Conservation (phyloP, 345 rosid species). For the Fremontodendron californicum region DNA sequence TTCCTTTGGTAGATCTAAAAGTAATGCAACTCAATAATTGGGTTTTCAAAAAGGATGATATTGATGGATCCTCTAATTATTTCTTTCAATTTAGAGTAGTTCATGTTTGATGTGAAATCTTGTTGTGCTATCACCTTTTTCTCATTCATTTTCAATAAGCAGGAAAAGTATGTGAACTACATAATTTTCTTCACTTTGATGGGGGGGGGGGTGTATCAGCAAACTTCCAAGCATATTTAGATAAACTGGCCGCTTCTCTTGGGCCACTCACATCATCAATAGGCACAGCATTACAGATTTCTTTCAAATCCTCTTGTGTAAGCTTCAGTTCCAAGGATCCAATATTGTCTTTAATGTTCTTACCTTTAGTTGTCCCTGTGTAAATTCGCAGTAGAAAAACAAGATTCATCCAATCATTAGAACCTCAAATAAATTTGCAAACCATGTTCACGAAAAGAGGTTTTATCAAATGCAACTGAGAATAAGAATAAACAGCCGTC, state of each 20-base stretch:
- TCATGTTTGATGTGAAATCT: not conserved
- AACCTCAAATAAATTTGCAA: not conserved
- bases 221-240: slow-evolving; percentile 15
- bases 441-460: not conserved
- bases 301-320: slow-evolving; percentile 29
- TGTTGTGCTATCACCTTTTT: not conserved
- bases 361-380: slow-evolving; percentile 41
- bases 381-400: not conserved
- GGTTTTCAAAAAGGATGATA: not conserved
- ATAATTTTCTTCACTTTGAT: not conserved
- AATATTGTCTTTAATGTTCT: slow-evolving; percentile 38
- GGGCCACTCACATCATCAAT: slow-evolving; percentile 35
- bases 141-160: not conserved
- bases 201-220: slow-evolving; percentile 33
- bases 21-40: not conserved
- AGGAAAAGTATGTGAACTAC: too few species aligned
- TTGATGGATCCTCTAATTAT: not conserved
- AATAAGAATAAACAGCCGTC: too few species aligned
- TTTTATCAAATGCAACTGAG: not conserved
- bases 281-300: slow-evolving; percentile 35
- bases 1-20: slow-evolving; percentile 2
- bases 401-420: not conserved
- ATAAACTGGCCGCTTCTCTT: not conserved
- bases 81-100: not conserved
- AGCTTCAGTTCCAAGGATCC: slow-evolving; percentile 32